phyloP scores from a whole-genome alignment of 2,329 filamentous ascomycete species.

The Didymella keratinophila region DNA sequence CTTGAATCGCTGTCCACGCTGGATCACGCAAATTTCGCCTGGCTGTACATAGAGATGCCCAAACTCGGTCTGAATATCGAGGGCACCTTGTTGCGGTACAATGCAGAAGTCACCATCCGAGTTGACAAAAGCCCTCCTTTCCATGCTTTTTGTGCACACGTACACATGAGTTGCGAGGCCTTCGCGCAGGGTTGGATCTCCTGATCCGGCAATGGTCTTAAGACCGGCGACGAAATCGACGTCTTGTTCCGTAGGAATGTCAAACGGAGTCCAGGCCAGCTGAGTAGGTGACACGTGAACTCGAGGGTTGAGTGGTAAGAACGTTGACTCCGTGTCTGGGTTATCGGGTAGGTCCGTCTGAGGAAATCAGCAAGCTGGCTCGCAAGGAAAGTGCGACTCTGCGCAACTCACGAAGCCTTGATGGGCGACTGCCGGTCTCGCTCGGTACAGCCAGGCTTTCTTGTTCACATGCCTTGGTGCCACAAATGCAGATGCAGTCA shows the following conservation, averaged over 20 bases:
- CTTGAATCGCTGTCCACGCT: conserved; percentile 51
- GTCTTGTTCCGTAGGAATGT: not conserved
- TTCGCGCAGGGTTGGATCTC: conserved; percentile 60
- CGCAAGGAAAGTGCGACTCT: not conserved
- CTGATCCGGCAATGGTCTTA: conserved; percentile 59
- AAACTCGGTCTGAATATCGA: conserved; percentile 52
- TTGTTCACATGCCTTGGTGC: conserved; percentile 54
- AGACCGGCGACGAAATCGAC: conserved; percentile 45
- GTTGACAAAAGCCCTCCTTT: conserved; percentile 57
- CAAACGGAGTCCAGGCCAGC: conserved; percentile 1
- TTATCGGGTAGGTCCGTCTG: conserved; percentile 34
- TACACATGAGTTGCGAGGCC: conserved; percentile 61
- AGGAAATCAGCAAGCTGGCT: not conserved
- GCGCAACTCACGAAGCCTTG: conserved; percentile 28
- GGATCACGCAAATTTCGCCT: conserved; percentile 53
- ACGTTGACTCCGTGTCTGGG: conserved; percentile 31
- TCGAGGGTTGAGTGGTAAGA: not conserved
- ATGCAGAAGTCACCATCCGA: conserved; percentile 52
- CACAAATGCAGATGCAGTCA: conserved; percentile 56
- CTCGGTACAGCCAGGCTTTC: conserved; percentile 57
- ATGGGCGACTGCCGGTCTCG: conserved; percentile 55
- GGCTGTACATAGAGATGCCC: conserved; percentile 50
- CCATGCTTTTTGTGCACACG: conserved; percentile 58
- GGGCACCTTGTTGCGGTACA: conserved; percentile 46
- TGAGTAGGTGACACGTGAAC: not conserved